Evolutionary conservation across 73 alveolate genomes (phyloP), one percentile per base, ranked within the genome.

Genomic region (Paramecium sexaurelia): DNA sequence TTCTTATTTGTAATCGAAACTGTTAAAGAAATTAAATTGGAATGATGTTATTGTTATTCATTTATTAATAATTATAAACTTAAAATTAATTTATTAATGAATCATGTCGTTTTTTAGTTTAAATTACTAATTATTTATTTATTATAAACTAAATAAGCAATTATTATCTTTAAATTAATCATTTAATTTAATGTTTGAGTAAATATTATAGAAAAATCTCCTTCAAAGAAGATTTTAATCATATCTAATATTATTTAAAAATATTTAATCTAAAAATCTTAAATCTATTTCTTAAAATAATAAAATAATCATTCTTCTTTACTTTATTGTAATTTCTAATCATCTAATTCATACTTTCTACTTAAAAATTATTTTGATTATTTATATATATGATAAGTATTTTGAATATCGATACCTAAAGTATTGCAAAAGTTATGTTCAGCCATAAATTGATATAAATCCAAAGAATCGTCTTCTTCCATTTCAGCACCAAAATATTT

Each of bases 401-500:
- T 3, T 45, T 78, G 36, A 40, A 78, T 78, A 43, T 78, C 90
- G n/a, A 78, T 41, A 1, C 90, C 90, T 37, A 78, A 29, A 41
- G 73, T 29, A 78, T 78, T 78, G 45, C 90, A 78, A 22, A n/a
- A 78, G 24, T 78, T 78, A 40, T 78, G 90, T 17, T 78, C 90
- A 19, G 75, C 55, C 90, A 78, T 78, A 45, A 78, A 78, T 78
- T 78, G 51, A 43, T 78, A 78, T 22, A 78, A 33, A 24, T 78
- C 90, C 19, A 78, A 61, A 10, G 90, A 78, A 43, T 78, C 90
- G 3, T 78, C 90, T 45, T 78, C 90, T 41, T 78, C 90, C 32
- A 78, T 78, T 24, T 78, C 90, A 10, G 90, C 45, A 11, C 90
- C 90, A 43, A 78, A 78, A 24, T 33, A 41, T 45, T 78, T 78